Conservation (phyloP, 2,329 filamentous ascomycete species). For the Fusarium sp. region DNA sequence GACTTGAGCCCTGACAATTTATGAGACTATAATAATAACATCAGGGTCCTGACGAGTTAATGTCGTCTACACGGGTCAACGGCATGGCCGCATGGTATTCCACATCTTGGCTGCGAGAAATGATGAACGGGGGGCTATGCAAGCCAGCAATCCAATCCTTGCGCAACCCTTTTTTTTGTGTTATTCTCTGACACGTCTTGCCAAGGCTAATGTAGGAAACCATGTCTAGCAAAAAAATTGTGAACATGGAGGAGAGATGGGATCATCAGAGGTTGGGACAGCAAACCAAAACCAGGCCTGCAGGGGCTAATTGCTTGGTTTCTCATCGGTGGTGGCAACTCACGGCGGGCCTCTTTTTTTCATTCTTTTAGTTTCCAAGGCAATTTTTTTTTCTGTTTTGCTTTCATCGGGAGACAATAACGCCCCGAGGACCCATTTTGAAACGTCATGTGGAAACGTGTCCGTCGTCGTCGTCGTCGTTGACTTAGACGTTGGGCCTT, state of each 20-base stretch:
- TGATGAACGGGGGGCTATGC: background rate
- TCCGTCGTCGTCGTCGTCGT: background rate
- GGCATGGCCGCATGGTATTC: background rate
- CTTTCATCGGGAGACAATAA: background rate
- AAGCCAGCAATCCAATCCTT: conserved; percentile 9
- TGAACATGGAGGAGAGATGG: background rate
- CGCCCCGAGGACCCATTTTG: background rate
- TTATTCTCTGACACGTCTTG: conserved; percentile 10
- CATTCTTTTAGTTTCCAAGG: background rate
- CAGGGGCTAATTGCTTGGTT: conserved; percentile 8
- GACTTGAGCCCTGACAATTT: background rate
- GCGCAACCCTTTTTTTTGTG: background rate
- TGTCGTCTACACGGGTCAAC: conserved; percentile 1
- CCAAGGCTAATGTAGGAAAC: conserved; percentile 23
- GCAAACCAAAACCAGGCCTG: background rate
- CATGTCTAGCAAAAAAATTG: conserved; percentile 9
- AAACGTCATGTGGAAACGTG: conserved; percentile 2
- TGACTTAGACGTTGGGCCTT: background rate
- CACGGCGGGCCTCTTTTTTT: conserved; percentile 8
- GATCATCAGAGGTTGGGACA: conserved; percentile 5
- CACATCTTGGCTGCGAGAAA: background rate
- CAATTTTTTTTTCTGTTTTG: background rate
- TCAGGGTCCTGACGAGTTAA: conserved; percentile 7
- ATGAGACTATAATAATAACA: conserved; percentile 10
- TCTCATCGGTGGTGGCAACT: conserved; percentile 25